Base-by-base conservation (phyloP, 2,329 filamentous ascomycete genomes). In the Hypoxylon sp. region DNA sequence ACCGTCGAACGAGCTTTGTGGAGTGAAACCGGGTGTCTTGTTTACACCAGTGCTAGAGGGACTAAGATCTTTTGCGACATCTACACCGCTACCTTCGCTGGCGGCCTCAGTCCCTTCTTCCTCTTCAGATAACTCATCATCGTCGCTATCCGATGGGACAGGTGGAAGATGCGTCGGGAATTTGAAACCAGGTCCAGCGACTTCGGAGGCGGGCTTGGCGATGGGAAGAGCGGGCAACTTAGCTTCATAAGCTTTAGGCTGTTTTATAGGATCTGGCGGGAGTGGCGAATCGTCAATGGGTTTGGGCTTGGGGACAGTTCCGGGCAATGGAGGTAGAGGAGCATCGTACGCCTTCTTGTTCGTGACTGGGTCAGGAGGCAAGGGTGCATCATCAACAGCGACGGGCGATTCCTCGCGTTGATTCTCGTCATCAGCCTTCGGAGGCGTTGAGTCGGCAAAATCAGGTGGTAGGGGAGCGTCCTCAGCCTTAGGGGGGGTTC, bases 31-130 rank as follows among this genome's bases (percentile, higher is more conserved):
- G 61, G 85, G 81, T 12, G 84, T 84, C 37, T 81, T 80, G 34
- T 80, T 80, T 14, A 79, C 71, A 37, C 79, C 80, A 55, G 78
- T 79, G 12, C 82, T 81, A 5, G 78, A 81, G 19, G 85, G 86
- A 70, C 85, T 89, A 11, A 90, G 77, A 52, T 90, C 88, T 71
- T 89, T 87, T n/a, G 84, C 84, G 47, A 90, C 84, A 74, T 90
- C 88, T 51, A 90, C 82, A 23, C 87, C 88, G 65, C 88, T 90
- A 12, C 88, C 88, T 72, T 87, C 84, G 48, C 78, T 82, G 0
- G 64, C 78, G 7, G 64, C 77, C 6, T 87, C 86, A 0, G 81
- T 83, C 5, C 74, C 83, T 37, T 81, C 80, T 29, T 85, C 83
- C 2, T 83, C 83, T 11, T 84, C 84, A 19, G 81, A 80, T 5